Conservation (phyloP, 441 rosid genomes). For the Jatropha podagrica region DNA sequence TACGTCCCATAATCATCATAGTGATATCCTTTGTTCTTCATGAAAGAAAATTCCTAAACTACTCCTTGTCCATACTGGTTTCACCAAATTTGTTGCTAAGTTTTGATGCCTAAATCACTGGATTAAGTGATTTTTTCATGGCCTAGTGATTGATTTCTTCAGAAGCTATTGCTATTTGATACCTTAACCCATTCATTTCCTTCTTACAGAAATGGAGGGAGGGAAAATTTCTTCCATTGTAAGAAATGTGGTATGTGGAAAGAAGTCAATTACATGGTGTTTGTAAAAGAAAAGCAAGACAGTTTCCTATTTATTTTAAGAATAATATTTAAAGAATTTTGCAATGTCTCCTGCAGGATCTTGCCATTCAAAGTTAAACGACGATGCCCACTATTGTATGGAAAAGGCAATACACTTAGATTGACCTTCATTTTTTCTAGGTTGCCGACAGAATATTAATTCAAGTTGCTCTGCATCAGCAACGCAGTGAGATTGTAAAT, state of each 20-base stretch:
- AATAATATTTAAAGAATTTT: not conserved
- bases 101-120: not conserved
- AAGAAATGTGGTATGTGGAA: conserved; percentile 57
- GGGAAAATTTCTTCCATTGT: conserved; percentile 72
- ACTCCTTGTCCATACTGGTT: not conserved
- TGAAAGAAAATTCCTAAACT: not conserved
- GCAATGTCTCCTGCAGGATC: conserved; percentile 38
- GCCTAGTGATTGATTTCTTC: not conserved
- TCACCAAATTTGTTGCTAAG: not conserved
- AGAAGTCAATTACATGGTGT: not conserved
- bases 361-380: conserved; percentile 59
- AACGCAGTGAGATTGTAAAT: not conserved
- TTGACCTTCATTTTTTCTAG: conserved; percentile 60
- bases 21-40: not conserved
- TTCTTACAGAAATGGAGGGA: conserved; percentile 63
- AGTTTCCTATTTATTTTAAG: not conserved
- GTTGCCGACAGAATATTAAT: not conserved
- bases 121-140: not conserved
- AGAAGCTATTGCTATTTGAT: not conserved
- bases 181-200: not conserved
- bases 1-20: not conserved
- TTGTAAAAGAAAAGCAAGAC: not conserved
- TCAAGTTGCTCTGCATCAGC: not conserved
- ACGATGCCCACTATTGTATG: conserved; percentile 60
- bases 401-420: conserved; percentile 80